A percentile compares a stretch with the other conserved stretches of the same genome.
These are phyloP conservation scores for Neurospora sp. DNA, from an alignment of 495 filamentous ascomycete species.

Conservation along the genomic window DNA sequence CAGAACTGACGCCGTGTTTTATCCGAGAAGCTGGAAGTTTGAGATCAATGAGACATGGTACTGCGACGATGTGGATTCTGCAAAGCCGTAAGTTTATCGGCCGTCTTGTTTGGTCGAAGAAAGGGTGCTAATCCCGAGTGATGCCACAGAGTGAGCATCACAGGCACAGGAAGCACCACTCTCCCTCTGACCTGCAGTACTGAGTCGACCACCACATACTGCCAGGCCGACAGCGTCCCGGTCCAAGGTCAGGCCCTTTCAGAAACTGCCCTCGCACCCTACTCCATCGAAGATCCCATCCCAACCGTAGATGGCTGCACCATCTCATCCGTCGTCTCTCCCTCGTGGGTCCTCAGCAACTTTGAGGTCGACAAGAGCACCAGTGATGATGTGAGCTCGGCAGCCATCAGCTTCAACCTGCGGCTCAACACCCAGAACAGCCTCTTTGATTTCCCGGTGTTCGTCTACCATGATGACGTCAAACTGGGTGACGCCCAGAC, in stretches of 20 bases:
- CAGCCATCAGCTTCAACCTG: conserved; percentile 17
- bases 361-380: conserved; percentile 12
- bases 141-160: conserved; percentile 7
- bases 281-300: conserved; percentile 19
- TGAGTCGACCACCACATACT: not conserved
- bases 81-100: conserved; percentile 15
- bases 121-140: not conserved
- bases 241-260: conserved; percentile 9
- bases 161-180: conserved; percentile 1
- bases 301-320: conserved; percentile 16
- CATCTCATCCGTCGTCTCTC: conserved; percentile 18
- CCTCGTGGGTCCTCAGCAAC: conserved; percentile 12
- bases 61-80: conserved; percentile 18
- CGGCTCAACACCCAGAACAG: conserved; percentile 11
- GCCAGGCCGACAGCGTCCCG: not conserved
- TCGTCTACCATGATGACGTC: conserved; percentile 5
- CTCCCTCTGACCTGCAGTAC: conserved; percentile 5
- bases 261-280: conserved; percentile 9
- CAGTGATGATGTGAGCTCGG: not conserved
- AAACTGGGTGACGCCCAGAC: not conserved
- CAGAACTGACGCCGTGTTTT: conserved; percentile 10
- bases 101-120: not conserved
- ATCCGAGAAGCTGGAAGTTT: conserved; percentile 7
- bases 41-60: conserved; percentile 22
- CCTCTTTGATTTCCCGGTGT: conserved; percentile 11